Evolutionary conservation across 495 filamentous ascomycete species (phyloP), one percentile per base, ranked within the genome.

Genomic region (Penicillium ochrochloron): DNA sequence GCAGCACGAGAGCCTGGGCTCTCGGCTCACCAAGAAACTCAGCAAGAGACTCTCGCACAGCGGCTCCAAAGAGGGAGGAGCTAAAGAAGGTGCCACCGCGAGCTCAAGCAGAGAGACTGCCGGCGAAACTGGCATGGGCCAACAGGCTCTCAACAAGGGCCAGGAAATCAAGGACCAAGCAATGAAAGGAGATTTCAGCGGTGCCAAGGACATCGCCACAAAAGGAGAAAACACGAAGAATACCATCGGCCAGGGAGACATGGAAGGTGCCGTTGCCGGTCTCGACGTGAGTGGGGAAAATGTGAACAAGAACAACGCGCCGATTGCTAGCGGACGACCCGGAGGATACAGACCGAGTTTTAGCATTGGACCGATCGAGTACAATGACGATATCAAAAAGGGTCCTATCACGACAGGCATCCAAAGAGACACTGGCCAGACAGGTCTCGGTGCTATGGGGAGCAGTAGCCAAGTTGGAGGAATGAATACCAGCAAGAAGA

Each of bases 381-480:
- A 54, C 12, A 73, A 73, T 19, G 46, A 70, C 21, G 71, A 73
- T 58, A 73, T 73, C 41, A 64, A 60, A 39, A 72, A 62, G 21
- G 71, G 71, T 14, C 71, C 71, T 14, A 70, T 73, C 34, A 56
- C 60, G 5, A 48, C 33, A 10, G 48, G 48, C n/a, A 29, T 31
- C 52, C 71, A 42, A 33, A 31, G 61, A 61, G 52, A 52, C 48
- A 66, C 56, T n/a, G 65, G 64, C 2, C 60, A 59, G 33, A 50
- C 50, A 17, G 25, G 21, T 58, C 19, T 9, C 2, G 39, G 21
- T 46, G 57, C 59, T 34, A 10, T 57, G 21, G 56, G 62, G 23
- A 56, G 48, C 57, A 56, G 57, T 12, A 39, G 31, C 29, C 21
- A 56, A n/a, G 35, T 21, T 19, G 60, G 60, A 31, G 50, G 60